phyloP scores from a whole-genome alignment of 2,329 filamentous ascomycete species.

The Hymenoscyphus fructigenus region DNA sequence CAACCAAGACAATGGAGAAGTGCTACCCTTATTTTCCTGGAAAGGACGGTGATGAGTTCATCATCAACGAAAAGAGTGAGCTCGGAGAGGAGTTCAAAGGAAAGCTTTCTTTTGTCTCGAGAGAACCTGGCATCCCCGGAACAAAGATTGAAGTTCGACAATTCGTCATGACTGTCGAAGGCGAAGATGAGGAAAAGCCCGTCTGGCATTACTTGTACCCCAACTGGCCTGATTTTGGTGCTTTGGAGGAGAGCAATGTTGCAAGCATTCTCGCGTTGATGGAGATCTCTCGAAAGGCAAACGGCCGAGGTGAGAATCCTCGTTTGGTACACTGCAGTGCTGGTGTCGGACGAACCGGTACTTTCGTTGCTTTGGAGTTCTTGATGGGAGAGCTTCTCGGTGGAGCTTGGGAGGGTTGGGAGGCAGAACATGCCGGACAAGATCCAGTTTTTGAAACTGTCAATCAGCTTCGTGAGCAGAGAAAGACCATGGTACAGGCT shows the following conservation, averaged over 20 bases:
- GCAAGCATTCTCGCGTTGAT: slow-evolving; percentile 69
- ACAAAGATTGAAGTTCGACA: slow-evolving; percentile 73
- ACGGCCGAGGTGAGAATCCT: slow-evolving; percentile 59
- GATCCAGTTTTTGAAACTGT: slow-evolving; percentile 81
- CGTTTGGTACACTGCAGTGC: slow-evolving; percentile 87
- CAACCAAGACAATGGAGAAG: slow-evolving; percentile 65
- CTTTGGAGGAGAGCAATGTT: slow-evolving; percentile 68
- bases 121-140: slow-evolving; percentile 50
- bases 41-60: slow-evolving; percentile 48
- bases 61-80: slow-evolving; percentile 62
- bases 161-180: slow-evolving; percentile 53
- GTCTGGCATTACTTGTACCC: slow-evolving; percentile 86
- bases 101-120: slow-evolving; percentile 60
- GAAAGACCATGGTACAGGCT: slow-evolving; percentile 93
- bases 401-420: slow-evolving; percentile 50
- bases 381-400: slow-evolving; percentile 78
- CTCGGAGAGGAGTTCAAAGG: slow-evolving; percentile 68
- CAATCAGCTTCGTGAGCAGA: slow-evolving; percentile 77
- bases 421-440: slow-evolving; percentile 40
- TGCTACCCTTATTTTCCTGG: slow-evolving; percentile 86
- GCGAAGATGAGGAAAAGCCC: slow-evolving; percentile 53
- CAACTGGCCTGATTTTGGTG: slow-evolving; percentile 87
- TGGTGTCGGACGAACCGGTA: slow-evolving; percentile 89
- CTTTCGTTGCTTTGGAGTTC: slow-evolving; percentile 95
- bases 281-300: slow-evolving; percentile 61